A percentile compares a stretch with the other conserved stretches of the same genome.
phyloP scores from a whole-genome alignment of 2,329 filamentous ascomycete species.

The Phialocephala subalpina region DNA sequence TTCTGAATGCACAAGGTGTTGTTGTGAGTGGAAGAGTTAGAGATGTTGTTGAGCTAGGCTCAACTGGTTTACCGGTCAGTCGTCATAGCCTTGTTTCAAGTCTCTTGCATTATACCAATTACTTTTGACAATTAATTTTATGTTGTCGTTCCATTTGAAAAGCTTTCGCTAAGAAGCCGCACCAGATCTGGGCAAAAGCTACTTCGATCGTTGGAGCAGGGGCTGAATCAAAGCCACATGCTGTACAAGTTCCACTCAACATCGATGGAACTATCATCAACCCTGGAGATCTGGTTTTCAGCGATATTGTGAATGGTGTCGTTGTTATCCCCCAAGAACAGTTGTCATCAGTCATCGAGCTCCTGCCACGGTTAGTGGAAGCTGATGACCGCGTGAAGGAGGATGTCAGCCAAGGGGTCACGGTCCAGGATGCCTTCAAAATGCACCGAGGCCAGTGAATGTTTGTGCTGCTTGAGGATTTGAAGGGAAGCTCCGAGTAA shows the following conservation, averaged over 20 bases:
- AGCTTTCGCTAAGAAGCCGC: constrained; percentile 8
- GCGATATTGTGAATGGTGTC: constrained; percentile 73
- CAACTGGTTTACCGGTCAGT: constrained; percentile 63
- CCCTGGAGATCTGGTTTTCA: constrained; percentile 73
- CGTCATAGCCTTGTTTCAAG: neutral
- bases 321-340: constrained; percentile 71
- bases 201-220: constrained; percentile 66
- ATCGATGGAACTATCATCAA: constrained; percentile 52
- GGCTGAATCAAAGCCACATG: constrained; percentile 63
- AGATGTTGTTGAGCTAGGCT: constrained; percentile 68
- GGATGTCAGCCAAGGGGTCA: constrained; percentile 68
- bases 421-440: constrained; percentile 72
- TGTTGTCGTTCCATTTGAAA: neutral
- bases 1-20: constrained; percentile 65
- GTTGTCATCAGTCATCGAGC: constrained; percentile 64
- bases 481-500: neutral
- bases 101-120: neutral
- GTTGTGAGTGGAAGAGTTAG: constrained; percentile 74
- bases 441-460: constrained; percentile 39
- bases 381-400: constrained; percentile 69
- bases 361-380: constrained; percentile 48
- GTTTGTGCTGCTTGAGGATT: neutral
- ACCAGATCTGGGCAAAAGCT: constrained; percentile 62
- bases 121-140: constrained; percentile 4
- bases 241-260: constrained; percentile 54